A percentile compares a stretch with the other conserved stretches of the same genome.
Conservation (phyloP, 805 yeast genomes). For the Yamadazyma insecticola region DNA sequence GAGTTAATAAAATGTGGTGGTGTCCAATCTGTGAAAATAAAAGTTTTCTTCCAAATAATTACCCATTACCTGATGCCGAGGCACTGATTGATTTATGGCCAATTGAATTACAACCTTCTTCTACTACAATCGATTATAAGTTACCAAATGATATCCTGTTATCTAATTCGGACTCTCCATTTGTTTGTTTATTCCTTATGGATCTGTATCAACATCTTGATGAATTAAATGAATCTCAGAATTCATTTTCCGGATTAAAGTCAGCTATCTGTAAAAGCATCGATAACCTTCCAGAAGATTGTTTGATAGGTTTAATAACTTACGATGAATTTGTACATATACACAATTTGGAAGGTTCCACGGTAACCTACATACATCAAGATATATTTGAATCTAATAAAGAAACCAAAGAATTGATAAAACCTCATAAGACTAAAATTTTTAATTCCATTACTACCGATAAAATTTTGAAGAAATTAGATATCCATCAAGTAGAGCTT, state of each 20-base stretch:
- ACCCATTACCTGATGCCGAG: slow-evolving; percentile 11
- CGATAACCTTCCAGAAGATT: slow-evolving; percentile 12
- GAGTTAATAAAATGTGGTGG: slow-evolving; percentile 31
- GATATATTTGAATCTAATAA: slow-evolving; percentile 5
- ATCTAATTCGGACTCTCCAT: slow-evolving; percentile 2
- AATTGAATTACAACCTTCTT: slow-evolving; percentile 19
- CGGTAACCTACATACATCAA: no score
- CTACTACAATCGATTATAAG: slow-evolving; percentile 26
- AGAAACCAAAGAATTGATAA: slow-evolving; percentile 1
- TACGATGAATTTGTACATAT: slow-evolving; percentile 24
- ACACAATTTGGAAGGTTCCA: slow-evolving; percentile 11
- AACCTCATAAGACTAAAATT: slow-evolving; percentile 1
- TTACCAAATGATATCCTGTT: slow-evolving; percentile 24
- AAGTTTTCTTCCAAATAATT: slow-evolving; percentile 17
- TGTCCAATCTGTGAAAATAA: slow-evolving; percentile 32
- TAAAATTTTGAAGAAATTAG: slow-evolving; percentile 3
- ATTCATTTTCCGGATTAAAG: slow-evolving; percentile 12
- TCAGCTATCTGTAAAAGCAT: slow-evolving; percentile 12
- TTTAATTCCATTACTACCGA: slow-evolving; percentile 1
- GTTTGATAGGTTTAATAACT: slow-evolving; percentile 21
- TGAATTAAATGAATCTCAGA: slow-evolving; percentile 7
- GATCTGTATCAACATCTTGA: slow-evolving; percentile 29
- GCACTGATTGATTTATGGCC: slow-evolving; percentile 19
- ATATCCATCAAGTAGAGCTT: background rate
- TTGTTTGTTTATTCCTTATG: slow-evolving; percentile 19